Evolutionary conservation across 1,139 yeast genomes (phyloP).

Genomic region (Geotrichum fermentans): DNA sequence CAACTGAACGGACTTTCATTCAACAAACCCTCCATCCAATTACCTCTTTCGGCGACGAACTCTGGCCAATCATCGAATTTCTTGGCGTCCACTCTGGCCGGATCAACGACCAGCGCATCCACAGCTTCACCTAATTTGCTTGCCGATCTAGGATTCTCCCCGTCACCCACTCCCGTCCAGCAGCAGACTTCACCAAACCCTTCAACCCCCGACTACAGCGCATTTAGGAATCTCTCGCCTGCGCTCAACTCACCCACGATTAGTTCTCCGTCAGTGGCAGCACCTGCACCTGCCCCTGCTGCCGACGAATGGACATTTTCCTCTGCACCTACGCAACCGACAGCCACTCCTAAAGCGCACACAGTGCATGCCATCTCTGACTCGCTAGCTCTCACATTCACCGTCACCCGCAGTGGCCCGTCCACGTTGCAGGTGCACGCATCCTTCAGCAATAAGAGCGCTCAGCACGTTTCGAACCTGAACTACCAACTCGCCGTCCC

Average conservation of each 20-base stretch:
- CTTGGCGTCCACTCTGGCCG: background rate
- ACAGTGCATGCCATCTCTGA: constrained; percentile 6
- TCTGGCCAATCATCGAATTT: constrained; percentile 7
- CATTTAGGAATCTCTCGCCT: constrained; percentile 16
- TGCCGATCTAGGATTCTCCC: constrained; percentile 8
- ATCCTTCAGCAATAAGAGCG: constrained; percentile 45
- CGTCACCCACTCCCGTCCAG: constrained; percentile 2
- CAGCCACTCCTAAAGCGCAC: constrained; percentile 16
- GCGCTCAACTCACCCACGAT: constrained; percentile 9
- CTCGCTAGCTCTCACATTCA: constrained; percentile 47
- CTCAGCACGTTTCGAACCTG: constrained; percentile 44
- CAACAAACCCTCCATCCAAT: constrained; percentile 2
- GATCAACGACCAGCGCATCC: constrained; percentile 2
- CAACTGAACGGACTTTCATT: constrained; percentile 54
- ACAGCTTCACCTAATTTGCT: constrained; percentile 16
- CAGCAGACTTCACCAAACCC: constrained; percentile 1
- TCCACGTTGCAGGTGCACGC: constrained; percentile 45
- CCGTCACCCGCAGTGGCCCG: constrained; percentile 40
- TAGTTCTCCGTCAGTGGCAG: constrained; percentile 2
- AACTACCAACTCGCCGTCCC: constrained; percentile 82
- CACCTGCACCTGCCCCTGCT: constrained; percentile 8
- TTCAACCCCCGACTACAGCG: constrained; percentile 19
- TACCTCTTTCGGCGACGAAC: constrained; percentile 6
- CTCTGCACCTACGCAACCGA: constrained; percentile 34
- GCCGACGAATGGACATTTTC: constrained; percentile 14